Evolutionary conservation across 768 basidiomycete genomes (phyloP), one percentile per base, ranked within the genome.

Genomic region (Dentipellis sp.): DNA sequence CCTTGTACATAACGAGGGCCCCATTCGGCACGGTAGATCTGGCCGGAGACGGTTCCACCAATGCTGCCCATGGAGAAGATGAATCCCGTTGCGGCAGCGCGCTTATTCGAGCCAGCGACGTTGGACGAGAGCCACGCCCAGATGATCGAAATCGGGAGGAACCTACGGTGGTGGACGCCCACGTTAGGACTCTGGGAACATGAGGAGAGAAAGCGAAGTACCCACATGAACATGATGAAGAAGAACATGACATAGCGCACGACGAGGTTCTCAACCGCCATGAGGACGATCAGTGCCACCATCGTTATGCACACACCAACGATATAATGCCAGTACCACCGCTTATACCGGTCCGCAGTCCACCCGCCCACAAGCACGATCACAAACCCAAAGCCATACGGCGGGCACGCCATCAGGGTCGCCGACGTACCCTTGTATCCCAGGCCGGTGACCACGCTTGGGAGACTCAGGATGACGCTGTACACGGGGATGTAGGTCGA

Each of bases 221-320:
- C 66, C 54, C 52, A 69, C 64, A 69, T 68, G 58, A 67, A 67
- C 59, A 67, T 69, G 58, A 69, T 60, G 54, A 67, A 59, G 63
- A 71, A 69, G 66, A 69, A 71, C 65, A 69, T 66, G 57, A 64
- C 58, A 59, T 68, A 67, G 54, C 67, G 66, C 60, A 64, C 66
- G 53, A 59, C 58, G 37, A 63, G 60, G 56, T 65, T 64, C 47
- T 62, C 56, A 46, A 62, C 63, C 19, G 59, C 57, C 62, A 71
- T 68, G 56, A 69, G 63, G 35, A 69, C 67, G 55, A 65, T 63
- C 23, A 71, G 58, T 19, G 69, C 67, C 50, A 60, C 56, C 46
- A 61, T 57, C n/a, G 61, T 56, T 36, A 67, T 59, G n/a, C 51
- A 3, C 37, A 63, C 53, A 12, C 64, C 62, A 12, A 56, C 55